Conservation (phyloP, 2,329 filamentous ascomycete genomes). For the Fusarium continuum region DNA sequence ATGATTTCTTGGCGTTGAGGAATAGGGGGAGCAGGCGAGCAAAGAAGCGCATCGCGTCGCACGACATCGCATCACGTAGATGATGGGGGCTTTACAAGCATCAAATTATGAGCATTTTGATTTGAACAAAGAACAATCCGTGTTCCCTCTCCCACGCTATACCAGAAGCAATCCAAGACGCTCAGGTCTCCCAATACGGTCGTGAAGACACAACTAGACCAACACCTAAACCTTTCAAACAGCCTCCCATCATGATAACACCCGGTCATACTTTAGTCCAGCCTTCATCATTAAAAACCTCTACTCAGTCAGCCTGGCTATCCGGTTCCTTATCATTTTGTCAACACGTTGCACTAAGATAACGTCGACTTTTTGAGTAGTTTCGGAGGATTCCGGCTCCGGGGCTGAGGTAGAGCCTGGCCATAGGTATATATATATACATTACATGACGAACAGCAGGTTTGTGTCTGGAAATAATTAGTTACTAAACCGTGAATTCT, state of each 20-base stretch:
- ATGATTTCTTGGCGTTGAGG: slow-evolving; percentile 19
- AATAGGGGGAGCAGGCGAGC: slow-evolving; percentile 1
- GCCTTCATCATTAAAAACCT: not conserved
- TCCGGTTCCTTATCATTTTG: not conserved
- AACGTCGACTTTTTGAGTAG: not conserved
- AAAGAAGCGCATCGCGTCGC: slow-evolving; percentile 3
- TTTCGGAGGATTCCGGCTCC: slow-evolving; percentile 18
- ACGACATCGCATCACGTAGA: slow-evolving; percentile 3
- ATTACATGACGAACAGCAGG: slow-evolving; percentile 69
- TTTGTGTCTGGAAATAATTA: slow-evolving; percentile 63
- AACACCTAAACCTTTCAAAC: slow-evolving; percentile 17
- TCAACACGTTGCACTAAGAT: not conserved
- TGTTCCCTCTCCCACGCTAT: slow-evolving; percentile 9
- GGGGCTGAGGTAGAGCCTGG: slow-evolving; percentile 18
- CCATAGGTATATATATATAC: slow-evolving; percentile 28
- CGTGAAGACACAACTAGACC: not conserved
- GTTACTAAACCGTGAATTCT: not conserved
- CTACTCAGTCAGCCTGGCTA: not conserved
- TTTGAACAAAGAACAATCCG: not conserved
- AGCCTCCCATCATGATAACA: slow-evolving; percentile 25
- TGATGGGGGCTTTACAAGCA: slow-evolving; percentile 6
- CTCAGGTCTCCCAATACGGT: not conserved
- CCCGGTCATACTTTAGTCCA: slow-evolving; percentile 2
- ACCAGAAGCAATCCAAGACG: slow-evolving; percentile 6
- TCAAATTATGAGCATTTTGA: slow-evolving; percentile 28